Evolutionary conservation across 805 yeast genomes (phyloP).

Genomic region (Kodamaea nitidulidarum): DNA sequence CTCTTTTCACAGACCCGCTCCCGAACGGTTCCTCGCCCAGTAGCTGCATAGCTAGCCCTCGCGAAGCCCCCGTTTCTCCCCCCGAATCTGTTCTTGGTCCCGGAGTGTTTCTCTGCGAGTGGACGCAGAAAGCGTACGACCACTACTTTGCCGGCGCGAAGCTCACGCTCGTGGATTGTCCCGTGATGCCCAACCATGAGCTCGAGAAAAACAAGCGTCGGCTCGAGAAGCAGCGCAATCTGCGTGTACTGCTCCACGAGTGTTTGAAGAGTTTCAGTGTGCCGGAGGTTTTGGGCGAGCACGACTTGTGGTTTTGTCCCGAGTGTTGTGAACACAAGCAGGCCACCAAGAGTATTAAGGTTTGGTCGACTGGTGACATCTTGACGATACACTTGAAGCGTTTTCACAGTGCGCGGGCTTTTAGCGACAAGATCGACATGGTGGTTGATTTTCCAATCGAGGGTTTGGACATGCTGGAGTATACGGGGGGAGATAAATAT

Average conservation of each 20-base stretch:
- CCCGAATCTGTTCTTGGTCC: neutral
- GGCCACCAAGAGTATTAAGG: slow-evolving; percentile 84
- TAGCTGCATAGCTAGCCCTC: neutral
- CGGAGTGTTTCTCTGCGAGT: slow-evolving; percentile 53
- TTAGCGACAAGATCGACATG: slow-evolving; percentile 85
- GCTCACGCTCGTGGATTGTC: slow-evolving; percentile 51
- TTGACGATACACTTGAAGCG: slow-evolving; percentile 86
- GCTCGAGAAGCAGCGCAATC: slow-evolving; percentile 39
- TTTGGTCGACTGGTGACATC: slow-evolving; percentile 93
- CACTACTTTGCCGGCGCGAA: slow-evolving; percentile 51
- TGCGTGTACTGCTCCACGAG: slow-evolving; percentile 53
- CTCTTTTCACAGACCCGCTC: slow-evolving; percentile 1
- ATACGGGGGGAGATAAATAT: slow-evolving; percentile 41
- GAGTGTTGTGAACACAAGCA: slow-evolving; percentile 82
- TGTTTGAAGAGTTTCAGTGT: slow-evolving; percentile 72
- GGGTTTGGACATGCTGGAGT: slow-evolving; percentile 68
- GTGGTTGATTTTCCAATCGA: slow-evolving; percentile 84
- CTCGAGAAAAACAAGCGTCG: slow-evolving; percentile 44
- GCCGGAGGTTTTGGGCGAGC: slow-evolving; percentile 81
- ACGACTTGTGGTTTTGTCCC: slow-evolving; percentile 94
- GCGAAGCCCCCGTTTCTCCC: neutral
- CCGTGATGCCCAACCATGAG: slow-evolving; percentile 46
- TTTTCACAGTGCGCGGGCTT: slow-evolving; percentile 77
- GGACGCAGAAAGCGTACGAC: slow-evolving; percentile 49
- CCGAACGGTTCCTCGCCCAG: neutral